phyloP scores from a whole-genome alignment of 352 stramenopile species.

The Phytophthora ohioensis region DNA sequence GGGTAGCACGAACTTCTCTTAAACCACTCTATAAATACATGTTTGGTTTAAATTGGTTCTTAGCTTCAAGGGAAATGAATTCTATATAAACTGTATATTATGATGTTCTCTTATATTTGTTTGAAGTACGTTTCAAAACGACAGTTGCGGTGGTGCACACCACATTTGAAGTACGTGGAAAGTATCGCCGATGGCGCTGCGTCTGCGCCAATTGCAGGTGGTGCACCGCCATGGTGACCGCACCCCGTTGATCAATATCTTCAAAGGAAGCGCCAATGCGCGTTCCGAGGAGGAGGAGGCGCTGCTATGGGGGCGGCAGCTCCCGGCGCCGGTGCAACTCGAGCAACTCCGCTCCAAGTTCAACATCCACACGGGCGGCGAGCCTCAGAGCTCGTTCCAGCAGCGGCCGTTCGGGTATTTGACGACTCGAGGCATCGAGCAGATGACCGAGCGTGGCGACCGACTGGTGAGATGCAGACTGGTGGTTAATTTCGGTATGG shows the following conservation, averaged over 20 bases:
- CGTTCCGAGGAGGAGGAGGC: conserved; percentile 50
- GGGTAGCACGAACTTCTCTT: conserved; percentile 2
- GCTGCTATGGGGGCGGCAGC: conserved; percentile 50
- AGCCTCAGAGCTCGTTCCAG: conserved; percentile 49
- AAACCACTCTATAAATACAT: conserved; percentile 20
- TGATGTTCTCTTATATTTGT: not conserved
- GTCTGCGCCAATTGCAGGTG: conserved; percentile 80
- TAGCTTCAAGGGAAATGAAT: not conserved
- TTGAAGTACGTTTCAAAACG: conserved; percentile 14
- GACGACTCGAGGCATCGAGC: conserved; percentile 65
- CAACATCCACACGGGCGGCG: conserved; percentile 20
- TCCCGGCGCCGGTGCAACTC: conserved; percentile 54
- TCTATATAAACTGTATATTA: too few species aligned
- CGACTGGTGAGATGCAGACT: conserved; percentile 44
- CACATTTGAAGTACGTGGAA: conserved; percentile 15
- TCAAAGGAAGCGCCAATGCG: conserved; percentile 37
- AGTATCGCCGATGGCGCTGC: conserved; percentile 37
- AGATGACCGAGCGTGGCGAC: conserved; percentile 70
- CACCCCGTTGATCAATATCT: conserved; percentile 80
- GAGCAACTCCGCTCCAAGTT: conserved; percentile 48
- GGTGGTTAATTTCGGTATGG: not conserved
- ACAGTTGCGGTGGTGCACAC: conserved; percentile 35
- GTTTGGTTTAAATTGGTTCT: not conserved
- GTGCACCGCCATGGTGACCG: conserved; percentile 85
- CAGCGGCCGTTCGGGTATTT: conserved; percentile 74